These are phyloP conservation scores for Apiospora marii DNA, from an alignment of 2,329 filamentous ascomycete genomes.

Conservation along the genomic window DNA sequence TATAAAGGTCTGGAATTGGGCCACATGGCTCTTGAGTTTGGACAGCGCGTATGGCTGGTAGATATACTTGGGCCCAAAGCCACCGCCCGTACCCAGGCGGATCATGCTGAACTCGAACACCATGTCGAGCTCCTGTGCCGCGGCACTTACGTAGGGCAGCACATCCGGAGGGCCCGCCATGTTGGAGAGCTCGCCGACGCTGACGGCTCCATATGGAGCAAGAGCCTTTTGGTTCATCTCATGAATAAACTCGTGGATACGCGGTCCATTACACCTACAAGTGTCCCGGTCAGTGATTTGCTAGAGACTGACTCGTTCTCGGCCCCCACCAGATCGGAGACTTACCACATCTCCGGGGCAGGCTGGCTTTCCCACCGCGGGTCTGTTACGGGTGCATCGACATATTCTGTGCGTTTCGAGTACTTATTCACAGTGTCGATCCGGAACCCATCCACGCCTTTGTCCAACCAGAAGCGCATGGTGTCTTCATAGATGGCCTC, in stretches of 20 bases:
- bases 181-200: conserved; percentile 68
- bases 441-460: conserved; percentile 70
- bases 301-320: background rate
- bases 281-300: background rate
- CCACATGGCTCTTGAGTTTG: conserved; percentile 52
- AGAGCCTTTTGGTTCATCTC: conserved; percentile 65
- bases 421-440: conserved; percentile 76
- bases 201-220: conserved; percentile 63
- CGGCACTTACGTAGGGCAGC: conserved; percentile 61
- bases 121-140: conserved; percentile 65
- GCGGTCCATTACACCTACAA: conserved; percentile 58
- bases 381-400: conserved; percentile 58
- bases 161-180: conserved; percentile 61
- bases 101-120: conserved; percentile 67
- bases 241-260: conserved; percentile 67
- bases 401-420: conserved; percentile 65
- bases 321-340: background rate
- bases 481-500: conserved; percentile 71
- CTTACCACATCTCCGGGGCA: conserved; percentile 54
- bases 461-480: conserved; percentile 78
- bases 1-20: conserved; percentile 59
- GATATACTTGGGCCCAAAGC: conserved; percentile 54
- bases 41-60: conserved; percentile 57
- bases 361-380: conserved; percentile 49
- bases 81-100: conserved; percentile 59